A percentile compares a stretch with the other conserved stretches of the same genome.
phyloP scores from a whole-genome alignment of 2,329 filamentous ascomycete species.

The Diplodia intermedia region DNA sequence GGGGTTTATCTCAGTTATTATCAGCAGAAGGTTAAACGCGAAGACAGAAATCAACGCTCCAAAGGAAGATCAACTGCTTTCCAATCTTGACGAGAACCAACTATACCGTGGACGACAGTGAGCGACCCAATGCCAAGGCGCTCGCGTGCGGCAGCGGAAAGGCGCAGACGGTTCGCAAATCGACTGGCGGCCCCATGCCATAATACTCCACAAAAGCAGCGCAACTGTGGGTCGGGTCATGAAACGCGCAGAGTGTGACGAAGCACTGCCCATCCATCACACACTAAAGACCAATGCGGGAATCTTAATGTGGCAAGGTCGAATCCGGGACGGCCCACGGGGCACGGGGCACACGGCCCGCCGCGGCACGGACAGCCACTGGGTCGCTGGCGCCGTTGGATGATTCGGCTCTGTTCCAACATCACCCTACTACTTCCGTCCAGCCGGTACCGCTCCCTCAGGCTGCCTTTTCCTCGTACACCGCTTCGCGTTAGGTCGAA shows the following conservation, averaged over 20 bases:
- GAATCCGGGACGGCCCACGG: slow-evolving; percentile 21
- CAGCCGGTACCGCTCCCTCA: background rate
- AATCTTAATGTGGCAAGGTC: slow-evolving; percentile 9
- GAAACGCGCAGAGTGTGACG: slow-evolving; percentile 18
- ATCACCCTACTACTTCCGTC: slow-evolving; percentile 6
- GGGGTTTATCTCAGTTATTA: background rate
- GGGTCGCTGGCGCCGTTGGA: background rate
- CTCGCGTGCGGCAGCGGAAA: slow-evolving; percentile 4
- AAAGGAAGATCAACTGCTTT: slow-evolving; percentile 1
- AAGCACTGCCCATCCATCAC: background rate
- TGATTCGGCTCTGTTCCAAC: background rate
- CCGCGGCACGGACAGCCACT: slow-evolving; percentile 14
- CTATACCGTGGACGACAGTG: background rate
- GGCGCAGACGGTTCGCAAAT: background rate
- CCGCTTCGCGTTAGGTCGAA: background rate
- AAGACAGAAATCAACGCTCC: too few species aligned
- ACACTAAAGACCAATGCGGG: background rate
- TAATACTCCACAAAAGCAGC: background rate
- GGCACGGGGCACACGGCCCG: slow-evolving; percentile 15
- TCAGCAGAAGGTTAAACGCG: too few species aligned
- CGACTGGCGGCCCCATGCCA: background rate
- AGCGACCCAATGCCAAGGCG: background rate
- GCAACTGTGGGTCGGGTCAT: slow-evolving; percentile 11
- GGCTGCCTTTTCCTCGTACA: background rate
- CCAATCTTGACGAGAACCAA: background rate